A percentile compares a stretch with the other conserved stretches of the same genome.
Conservation (phyloP, 768 basidiomycete species). For the Epithele typhae region DNA sequence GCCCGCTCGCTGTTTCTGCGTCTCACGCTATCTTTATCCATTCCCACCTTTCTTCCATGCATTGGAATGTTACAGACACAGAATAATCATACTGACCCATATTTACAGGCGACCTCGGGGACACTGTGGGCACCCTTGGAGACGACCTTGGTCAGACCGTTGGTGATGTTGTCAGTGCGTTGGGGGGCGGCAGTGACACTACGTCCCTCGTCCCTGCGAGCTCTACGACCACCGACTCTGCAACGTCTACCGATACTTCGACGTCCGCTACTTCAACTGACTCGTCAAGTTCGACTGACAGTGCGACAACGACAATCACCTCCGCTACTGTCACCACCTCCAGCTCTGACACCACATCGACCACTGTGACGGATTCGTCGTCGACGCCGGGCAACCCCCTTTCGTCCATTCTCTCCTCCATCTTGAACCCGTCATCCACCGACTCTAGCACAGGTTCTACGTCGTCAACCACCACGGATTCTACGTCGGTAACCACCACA, state of each 20-base stretch:
- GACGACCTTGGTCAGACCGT: not conserved
- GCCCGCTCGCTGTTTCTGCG: too few relatives aligned
- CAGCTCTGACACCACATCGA: not conserved
- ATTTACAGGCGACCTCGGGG: not conserved
- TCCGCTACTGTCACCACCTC: not conserved
- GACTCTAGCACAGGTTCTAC: too few relatives aligned
- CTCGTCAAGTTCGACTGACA: not conserved
- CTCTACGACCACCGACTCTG: slow-evolving; percentile 1
- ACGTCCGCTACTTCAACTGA: slow-evolving; percentile 6
- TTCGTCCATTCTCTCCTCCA: slow-evolving; percentile 24
- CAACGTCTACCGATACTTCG: not conserved
- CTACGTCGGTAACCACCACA: not conserved
- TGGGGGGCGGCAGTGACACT: not conserved
- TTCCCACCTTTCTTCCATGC: not conserved
- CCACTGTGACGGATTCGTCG: not conserved
- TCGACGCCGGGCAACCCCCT: slow-evolving; percentile 1
- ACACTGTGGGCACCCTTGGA: not conserved
- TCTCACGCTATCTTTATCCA: too few relatives aligned
- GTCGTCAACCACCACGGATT: slow-evolving; percentile 1
- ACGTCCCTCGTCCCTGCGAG: slow-evolving; percentile 1
- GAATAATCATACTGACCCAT: not conserved
- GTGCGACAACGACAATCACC: slow-evolving; percentile 8
- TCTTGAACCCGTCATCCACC: slow-evolving; percentile 19
- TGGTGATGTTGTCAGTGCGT: not conserved
- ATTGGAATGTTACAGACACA: not conserved